These are phyloP conservation scores for Coccomyxa sp. DNA, from an alignment of 139 green algal genomes.

Conservation along the genomic window DNA sequence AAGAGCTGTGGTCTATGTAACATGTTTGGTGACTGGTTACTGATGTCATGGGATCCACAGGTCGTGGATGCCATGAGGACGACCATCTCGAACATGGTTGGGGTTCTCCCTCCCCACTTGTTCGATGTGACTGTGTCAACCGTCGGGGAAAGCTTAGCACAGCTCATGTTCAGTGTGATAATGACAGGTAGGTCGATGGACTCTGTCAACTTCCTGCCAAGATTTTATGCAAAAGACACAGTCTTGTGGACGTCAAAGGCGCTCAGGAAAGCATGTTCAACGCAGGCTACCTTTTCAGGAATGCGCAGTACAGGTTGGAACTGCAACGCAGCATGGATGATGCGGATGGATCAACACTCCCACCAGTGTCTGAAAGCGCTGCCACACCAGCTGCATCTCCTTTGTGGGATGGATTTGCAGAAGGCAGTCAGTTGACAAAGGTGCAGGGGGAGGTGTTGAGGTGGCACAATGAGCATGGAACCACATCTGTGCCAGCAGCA, in stretches of 20 bases:
- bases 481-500: conserved; percentile 48
- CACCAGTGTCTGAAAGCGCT: neutral
- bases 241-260: neutral
- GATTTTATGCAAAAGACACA: neutral
- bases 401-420: neutral
- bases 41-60: conserved; percentile 10
- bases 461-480: conserved; percentile 66
- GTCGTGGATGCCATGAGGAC: conserved; percentile 76
- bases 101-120: conserved; percentile 74
- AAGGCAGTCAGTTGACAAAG: neutral
- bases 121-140: conserved; percentile 75
- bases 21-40: neutral
- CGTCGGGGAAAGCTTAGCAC: conserved; percentile 70
- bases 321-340: conserved; percentile 26
- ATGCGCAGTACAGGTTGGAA: conserved; percentile 74
- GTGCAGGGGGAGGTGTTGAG: conserved; percentile 25
- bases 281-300: conserved; percentile 55
- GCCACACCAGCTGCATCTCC: neutral
- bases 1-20: neutral
- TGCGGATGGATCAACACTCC: neutral
- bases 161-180: conserved; percentile 83
- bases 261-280: neutral
- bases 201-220: neutral
- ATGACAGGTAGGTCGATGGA: conserved; percentile 73
- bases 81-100: conserved; percentile 78